Base-by-base conservation (phyloP, 129 eudicot genomes). In the Sambucus nigra region DNA sequence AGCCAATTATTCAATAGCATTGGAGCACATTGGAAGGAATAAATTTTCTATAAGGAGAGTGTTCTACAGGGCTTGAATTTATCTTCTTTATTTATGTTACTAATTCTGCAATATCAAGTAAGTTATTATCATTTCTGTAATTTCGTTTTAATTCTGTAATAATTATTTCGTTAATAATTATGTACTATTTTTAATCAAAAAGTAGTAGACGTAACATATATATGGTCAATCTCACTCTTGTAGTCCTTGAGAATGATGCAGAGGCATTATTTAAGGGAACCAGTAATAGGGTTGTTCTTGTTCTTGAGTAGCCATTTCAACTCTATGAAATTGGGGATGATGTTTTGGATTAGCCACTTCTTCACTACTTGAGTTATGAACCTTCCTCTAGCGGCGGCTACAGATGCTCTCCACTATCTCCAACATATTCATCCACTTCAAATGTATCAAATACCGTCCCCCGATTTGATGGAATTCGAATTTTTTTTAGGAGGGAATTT, bases 201-300 rank as follows among this genome's bases (percentile, higher is more conserved):
- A n/a, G n/a, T n/a, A n/a, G n/a, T n/a, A n/a, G n/a, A n/a, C n/a
- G n/a, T n/a, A n/a, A n/a, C n/a, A n/a, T n/a, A n/a, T n/a, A n/a
- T n/a, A n/a, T n/a, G 96, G 9, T 92, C 96, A 27, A 86, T 92
- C 74, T 92, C 96, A 57, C 77, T 86, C 65, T 86, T 92, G 87
- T 86, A 92, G 51, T 92, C 99, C 70, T 92, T 92, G 63, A 92
- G 91, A 40, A 92, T 74, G 64, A 69, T 61, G 46, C 96, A 53
- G 13, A 92, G 94, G 73, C 99, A 92, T 53, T 92, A 96, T 96
- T 86, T 92, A 19, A 92, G 87, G 47, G 87, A 73, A 23, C 99
- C 99, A 13, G 73, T 68, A 28, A 92, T 89, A 7, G 92, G 96
- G 68, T 96, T 92, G 73, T 92, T 92, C 50, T 86, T 92, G 64